Evolutionary conservation across 352 stramenopile genomes (phyloP), one percentile per base, ranked within the genome.

Genomic region (Pythium rhizo-oryzae): DNA sequence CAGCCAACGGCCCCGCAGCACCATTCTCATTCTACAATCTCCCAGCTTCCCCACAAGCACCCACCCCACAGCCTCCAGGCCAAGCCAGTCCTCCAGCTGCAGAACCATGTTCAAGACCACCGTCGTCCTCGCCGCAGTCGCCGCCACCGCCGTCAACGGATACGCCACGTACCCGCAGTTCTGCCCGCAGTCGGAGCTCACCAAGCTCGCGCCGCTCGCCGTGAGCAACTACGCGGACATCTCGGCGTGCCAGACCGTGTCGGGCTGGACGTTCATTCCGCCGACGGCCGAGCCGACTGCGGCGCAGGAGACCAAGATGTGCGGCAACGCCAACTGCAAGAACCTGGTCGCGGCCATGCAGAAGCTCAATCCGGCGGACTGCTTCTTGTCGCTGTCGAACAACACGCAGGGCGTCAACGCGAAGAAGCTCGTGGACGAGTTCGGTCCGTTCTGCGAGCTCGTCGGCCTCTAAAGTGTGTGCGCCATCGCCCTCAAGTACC

Each of bases 381-480:
- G 75, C 65, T 47, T 79, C 24, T 30, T 79, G 4, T 65, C 58
- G 54, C 67, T 79, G 35, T 56, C 21, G 51, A 67, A 70, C 59
- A 63, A 53, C 54, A 35, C 60, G 33, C 37, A 47, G 28, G 55
- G 65, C 28, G 30, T 82, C 43, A 79, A 80, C 75, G 69, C 74
- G 18, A 73, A 78, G 59, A 74, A 80, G 72, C 72, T 82, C 33
- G 65, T 54, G 18, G 70, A 77, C 16, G 55, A 76, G 53, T 81
- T 81, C 49, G 62, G 59, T 15, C 49, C 61, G 15, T 67, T 59
- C 51, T 79, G 73, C 69, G 19, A 8, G 18, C 21, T 46, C 30
- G 43, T 56, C 44, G 62, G 39, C 49, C 7, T 41, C 39, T 46
- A 46, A 46, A 19, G n/a, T n/a, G n/a, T n/a, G n/a, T n/a, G n/a